phyloP scores from a whole-genome alignment of 2,329 filamentous ascomycete species.

The Xylaria multiplex region DNA sequence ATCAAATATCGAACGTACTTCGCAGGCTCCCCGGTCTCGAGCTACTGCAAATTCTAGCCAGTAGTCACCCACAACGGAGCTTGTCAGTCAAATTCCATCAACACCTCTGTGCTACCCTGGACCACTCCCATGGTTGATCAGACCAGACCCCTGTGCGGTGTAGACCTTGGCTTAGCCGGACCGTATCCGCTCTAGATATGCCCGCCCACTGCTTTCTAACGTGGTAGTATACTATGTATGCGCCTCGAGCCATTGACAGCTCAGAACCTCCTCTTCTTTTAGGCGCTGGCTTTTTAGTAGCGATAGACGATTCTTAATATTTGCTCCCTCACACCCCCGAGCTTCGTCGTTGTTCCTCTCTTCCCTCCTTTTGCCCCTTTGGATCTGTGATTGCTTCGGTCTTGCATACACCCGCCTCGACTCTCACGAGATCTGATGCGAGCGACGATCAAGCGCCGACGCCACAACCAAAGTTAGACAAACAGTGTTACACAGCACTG shows the following conservation, averaged over 20 bases:
- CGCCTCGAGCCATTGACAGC: slow-evolving; percentile 56
- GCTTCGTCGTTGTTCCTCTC: slow-evolving; percentile 42
- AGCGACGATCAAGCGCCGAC: slow-evolving; percentile 47
- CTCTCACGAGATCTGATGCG: slow-evolving; percentile 47
- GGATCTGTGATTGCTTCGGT: slow-evolving; percentile 44
- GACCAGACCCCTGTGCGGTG: slow-evolving; percentile 51
- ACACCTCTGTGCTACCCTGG: slow-evolving; percentile 47
- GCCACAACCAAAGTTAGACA: slow-evolving; percentile 44
- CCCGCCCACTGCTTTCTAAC: slow-evolving; percentile 51
- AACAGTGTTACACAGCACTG: slow-evolving; percentile 47
- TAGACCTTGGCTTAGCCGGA: slow-evolving; percentile 55
- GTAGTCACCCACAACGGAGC: slow-evolving; percentile 45
- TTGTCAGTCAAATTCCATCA: slow-evolving; percentile 47
- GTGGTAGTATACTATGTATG: slow-evolving; percentile 50
- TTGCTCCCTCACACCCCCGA: slow-evolving; percentile 49
- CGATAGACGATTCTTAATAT: slow-evolving; percentile 50
- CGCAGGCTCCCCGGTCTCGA: slow-evolving; percentile 45
- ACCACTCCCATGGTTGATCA: slow-evolving; percentile 50
- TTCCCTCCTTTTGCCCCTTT: slow-evolving; percentile 47
- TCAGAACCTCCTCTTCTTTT: slow-evolving; percentile 53
- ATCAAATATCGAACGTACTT: slow-evolving; percentile 50
- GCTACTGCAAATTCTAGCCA: slow-evolving; percentile 50
- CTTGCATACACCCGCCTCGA: slow-evolving; percentile 43
- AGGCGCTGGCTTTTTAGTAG: slow-evolving; percentile 55
- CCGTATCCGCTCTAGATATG: slow-evolving; percentile 58